Evolutionary conservation across 306 rosid species (phyloP).

Genomic region (cucumber (Cucumis sativus)): Cucumber_9930_V3 NC_026660.2:11611501-11612000

Average conservation of each 20-base stretch:
- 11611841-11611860: conserved; percentile 22
- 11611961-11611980: no score
- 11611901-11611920: neutral
- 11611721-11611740: conserved; percentile 22
- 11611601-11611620: conserved; percentile 53
- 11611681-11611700: conserved; percentile 16
- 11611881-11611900: neutral
- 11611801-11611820: conserved; percentile 6
- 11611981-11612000: no score
- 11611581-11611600: conserved; percentile 63
- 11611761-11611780: neutral
- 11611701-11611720: neutral
- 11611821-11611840: conserved; percentile 24
- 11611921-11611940: no score
- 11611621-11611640: conserved; percentile 19
- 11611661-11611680: conserved; percentile 3
- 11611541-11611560: neutral
- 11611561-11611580: conserved; percentile 57
- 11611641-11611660: neutral
- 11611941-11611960: no score
- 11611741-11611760: conserved; percentile 20
- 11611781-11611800: neutral
- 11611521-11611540: neutral
- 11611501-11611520: neutral
- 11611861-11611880: neutral